Conservation (phyloP, 768 basidiomycete species). For the Termitomyces sp. region DNA sequence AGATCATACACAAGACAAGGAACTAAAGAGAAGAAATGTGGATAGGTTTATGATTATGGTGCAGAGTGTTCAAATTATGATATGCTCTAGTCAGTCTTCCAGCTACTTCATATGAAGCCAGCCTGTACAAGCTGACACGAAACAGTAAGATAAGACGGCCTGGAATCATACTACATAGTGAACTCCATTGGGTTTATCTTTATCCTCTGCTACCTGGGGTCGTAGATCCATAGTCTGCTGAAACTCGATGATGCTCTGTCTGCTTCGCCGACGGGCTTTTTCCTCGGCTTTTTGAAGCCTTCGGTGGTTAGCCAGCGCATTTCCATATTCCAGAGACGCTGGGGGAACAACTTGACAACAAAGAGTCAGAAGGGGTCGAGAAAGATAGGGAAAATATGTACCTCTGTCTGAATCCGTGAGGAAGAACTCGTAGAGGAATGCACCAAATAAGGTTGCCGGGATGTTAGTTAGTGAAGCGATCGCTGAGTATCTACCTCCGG, state of each 20-base stretch:
- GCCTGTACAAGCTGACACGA: neutral
- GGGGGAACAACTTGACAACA: constrained; percentile 6
- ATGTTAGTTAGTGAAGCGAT: constrained; percentile 62
- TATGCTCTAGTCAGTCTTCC: no score
- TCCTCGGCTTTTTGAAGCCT: constrained; percentile 2
- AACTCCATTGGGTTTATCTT: constrained; percentile 1
- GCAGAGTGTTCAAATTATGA: no score
- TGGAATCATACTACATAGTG: neutral
- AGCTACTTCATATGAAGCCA: no score
- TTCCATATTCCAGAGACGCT: constrained; percentile 11
- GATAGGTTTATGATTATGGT: neutral
- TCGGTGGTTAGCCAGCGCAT: constrained; percentile 5
- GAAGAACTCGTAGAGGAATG: constrained; percentile 48
- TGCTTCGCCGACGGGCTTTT: constrained; percentile 7
- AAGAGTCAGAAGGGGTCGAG: neutral
- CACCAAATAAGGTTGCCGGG: constrained; percentile 53
- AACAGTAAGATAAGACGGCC: neutral
- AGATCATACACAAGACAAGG: neutral
- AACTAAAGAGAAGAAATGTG: neutral
- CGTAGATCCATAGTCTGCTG: constrained; percentile 1
- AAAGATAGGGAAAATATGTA: constrained; percentile 18
- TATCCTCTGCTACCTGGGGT: neutral
- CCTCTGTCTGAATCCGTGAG: constrained; percentile 57
- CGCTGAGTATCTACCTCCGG: constrained; percentile 52
- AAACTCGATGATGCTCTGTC: constrained; percentile 10